Conservation (phyloP, 768 basidiomycete species). For the Pulveroboletus ravenelii region DNA sequence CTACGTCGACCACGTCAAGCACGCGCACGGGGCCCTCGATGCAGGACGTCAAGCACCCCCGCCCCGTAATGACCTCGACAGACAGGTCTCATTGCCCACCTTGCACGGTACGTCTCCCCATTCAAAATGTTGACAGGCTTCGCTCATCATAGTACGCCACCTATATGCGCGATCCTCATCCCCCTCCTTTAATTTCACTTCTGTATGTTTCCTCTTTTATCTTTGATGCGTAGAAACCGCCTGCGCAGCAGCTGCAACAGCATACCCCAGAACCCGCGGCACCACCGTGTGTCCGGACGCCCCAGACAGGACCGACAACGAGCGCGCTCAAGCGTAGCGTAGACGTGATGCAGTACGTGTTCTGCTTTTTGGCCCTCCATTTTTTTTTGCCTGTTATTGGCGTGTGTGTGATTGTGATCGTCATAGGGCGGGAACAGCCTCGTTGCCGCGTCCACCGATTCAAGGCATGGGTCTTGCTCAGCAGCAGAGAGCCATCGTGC, state of each 20-base stretch:
- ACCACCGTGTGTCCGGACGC: constrained; percentile 7
- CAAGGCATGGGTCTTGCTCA: constrained; percentile 40
- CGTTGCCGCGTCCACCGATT: constrained; percentile 20
- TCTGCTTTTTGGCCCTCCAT: background rate
- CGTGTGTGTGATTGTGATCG: background rate
- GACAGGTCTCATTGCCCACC: constrained; percentile 50
- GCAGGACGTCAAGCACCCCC: background rate
- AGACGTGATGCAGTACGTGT: constrained; percentile 31
- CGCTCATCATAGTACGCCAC: background rate
- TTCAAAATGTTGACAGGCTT: background rate
- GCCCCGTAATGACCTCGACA: constrained; percentile 25
- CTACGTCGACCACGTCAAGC: constrained; percentile 5
- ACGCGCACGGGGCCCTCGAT: background rate
- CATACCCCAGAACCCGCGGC: constrained; percentile 2
- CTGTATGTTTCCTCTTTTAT: background rate
- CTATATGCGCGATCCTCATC: constrained; percentile 2
- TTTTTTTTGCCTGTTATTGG: too few species aligned
- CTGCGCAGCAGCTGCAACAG: constrained; percentile 2
- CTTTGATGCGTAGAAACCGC: constrained; percentile 10
- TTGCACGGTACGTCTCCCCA: constrained; percentile 36
- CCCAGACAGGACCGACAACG: constrained; percentile 4
- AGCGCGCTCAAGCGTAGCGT: constrained; percentile 31
- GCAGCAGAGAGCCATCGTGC: constrained; percentile 7
- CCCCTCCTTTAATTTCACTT: background rate
- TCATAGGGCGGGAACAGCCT: constrained; percentile 15